These are phyloP conservation scores for Kluyveromyces nonfermentans DNA, from an alignment of 805 yeast species.

Conservation along the genomic window DNA sequence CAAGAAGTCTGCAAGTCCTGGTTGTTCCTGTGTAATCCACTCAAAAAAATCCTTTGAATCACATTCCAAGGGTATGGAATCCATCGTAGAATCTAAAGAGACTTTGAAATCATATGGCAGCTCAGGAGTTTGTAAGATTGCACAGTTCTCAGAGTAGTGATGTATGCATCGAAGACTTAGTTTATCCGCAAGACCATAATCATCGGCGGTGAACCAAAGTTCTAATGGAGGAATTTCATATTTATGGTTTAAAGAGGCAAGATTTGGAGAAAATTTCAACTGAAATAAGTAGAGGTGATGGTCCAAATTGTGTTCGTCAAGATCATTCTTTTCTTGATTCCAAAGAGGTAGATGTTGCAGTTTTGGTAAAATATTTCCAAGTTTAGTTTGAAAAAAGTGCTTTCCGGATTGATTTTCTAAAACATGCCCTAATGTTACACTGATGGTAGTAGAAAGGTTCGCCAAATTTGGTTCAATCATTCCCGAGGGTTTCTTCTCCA, in stretches of 20 bases:
- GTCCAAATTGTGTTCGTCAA: constrained; percentile 16
- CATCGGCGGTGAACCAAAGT: constrained; percentile 25
- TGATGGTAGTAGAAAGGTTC: constrained; percentile 9
- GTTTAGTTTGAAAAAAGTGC: constrained; percentile 18
- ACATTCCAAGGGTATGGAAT: constrained; percentile 12
- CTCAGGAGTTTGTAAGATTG: constrained; percentile 20
- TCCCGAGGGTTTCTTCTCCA: constrained; percentile 1
- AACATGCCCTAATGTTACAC: constrained; percentile 22
- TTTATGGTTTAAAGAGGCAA: constrained; percentile 5
- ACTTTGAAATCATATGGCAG: constrained; percentile 20
- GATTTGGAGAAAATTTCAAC: constrained; percentile 17
- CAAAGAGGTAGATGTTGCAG: constrained; percentile 16
- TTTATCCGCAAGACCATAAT: constrained; percentile 16
- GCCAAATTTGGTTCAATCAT: constrained; percentile 4
- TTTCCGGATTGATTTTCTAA: constrained; percentile 5
- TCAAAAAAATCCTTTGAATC: constrained; percentile 17
- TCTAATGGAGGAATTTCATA: constrained; percentile 18
- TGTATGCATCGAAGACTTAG: constrained; percentile 18
- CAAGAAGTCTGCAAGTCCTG: constrained; percentile 36
- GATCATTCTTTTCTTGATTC: constrained; percentile 7
- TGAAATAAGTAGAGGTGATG: constrained; percentile 25
- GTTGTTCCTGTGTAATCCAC: constrained; percentile 27
- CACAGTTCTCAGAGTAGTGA: constrained; percentile 12
- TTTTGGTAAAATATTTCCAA: constrained; percentile 17
- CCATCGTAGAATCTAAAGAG: constrained; percentile 12